Percentiles rank a stretch among this genome's conserved stretches.
phyloP scores from a whole-genome alignment of 768 basidiomycete species.

The Russula ochroleuca region DNA sequence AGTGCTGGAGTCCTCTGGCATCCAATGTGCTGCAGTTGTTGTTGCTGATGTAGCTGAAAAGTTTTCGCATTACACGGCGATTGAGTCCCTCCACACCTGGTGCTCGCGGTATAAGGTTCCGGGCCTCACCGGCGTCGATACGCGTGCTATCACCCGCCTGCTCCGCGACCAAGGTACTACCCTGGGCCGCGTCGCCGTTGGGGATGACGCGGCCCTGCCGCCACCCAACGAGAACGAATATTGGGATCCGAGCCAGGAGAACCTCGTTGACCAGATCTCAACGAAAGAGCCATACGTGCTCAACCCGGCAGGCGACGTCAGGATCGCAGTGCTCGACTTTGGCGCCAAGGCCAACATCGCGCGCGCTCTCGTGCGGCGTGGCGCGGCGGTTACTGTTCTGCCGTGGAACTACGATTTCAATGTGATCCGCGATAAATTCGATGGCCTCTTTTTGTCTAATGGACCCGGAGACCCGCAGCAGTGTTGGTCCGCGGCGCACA shows the following conservation, averaged over 20 bases:
- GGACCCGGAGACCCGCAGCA: conserved; percentile 93
- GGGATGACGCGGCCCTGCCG: conserved; percentile 58
- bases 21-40: conserved; percentile 90
- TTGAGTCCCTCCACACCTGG: conserved; percentile 91
- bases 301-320: conserved; percentile 82
- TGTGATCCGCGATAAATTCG: conserved; percentile 79
- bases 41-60: conserved; percentile 94
- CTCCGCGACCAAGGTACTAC: conserved; percentile 97
- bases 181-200: conserved; percentile 84
- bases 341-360: conserved; percentile 97
- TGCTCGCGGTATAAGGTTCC: conserved; percentile 87
- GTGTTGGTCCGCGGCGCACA: conserved; percentile 78
- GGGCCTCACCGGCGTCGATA: conserved; percentile 95
- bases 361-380: conserved; percentile 86
- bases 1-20: conserved; percentile 79
- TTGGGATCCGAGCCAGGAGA: conserved; percentile 90
- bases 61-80: conserved; percentile 91
- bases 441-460: conserved; percentile 94
- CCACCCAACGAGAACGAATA: conserved; percentile 66
- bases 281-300: conserved; percentile 79
- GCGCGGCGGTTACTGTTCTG: conserved; percentile 88
- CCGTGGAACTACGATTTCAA: conserved; percentile 99
- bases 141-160: conserved; percentile 89
- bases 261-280: conserved; percentile 91
- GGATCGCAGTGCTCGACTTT: conserved; percentile 94